Base-by-base conservation (phyloP, 306 rosid species). In the Trifolium dubium region DNA sequence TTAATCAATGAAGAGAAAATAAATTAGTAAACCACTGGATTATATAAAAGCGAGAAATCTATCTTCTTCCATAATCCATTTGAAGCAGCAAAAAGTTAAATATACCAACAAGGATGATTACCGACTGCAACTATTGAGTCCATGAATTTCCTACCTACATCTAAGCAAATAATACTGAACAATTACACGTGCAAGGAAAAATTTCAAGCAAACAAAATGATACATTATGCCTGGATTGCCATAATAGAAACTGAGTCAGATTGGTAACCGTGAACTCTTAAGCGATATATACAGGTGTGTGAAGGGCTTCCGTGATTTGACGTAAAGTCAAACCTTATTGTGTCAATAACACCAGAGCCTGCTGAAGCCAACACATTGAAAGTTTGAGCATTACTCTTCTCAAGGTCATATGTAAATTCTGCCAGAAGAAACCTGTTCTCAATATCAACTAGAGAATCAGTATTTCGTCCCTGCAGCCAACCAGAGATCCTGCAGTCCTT, bases 381-480 rank as follows among this genome's bases (percentile, higher is more conserved):
- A 47, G 98, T 95, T 82, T 95, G 99, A 34, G 98, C 99, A 79
- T 95, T 92, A 89, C 97, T 92, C 84, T 85, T 95, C 83, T 88
- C 93, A 17, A 95, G 98, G 75, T 92, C 96, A 31, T 92, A 95
- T 2, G 84, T 81, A 37, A 95, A 87, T 72, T 95, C 96, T 3
- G 88, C 32, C 34, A 95, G 59, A 15, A 73, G 86, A 76, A 79
- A 77, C 86, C 81, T 85, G 75, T 84, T 91, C 41, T 80, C 86
- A 4, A 63, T 35, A n/a, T 83, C 84, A 7, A 55, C 8, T n/a
- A 70, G 65, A 59, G 82, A 55, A n/a, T 77, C 89, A 2, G 51
- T n/a, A 62, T 71, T 77, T 1, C 37, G 41, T 54, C 82, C 92
- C 78, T 61, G 86, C 68, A 95, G 88, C 99, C 98, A 92, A 46